Percentiles rank a stretch among this genome's conserved stretches.
phyloP scores from a whole-genome alignment of 2,329 filamentous ascomycete genomes.

The Pseudomassariella vexata region DNA sequence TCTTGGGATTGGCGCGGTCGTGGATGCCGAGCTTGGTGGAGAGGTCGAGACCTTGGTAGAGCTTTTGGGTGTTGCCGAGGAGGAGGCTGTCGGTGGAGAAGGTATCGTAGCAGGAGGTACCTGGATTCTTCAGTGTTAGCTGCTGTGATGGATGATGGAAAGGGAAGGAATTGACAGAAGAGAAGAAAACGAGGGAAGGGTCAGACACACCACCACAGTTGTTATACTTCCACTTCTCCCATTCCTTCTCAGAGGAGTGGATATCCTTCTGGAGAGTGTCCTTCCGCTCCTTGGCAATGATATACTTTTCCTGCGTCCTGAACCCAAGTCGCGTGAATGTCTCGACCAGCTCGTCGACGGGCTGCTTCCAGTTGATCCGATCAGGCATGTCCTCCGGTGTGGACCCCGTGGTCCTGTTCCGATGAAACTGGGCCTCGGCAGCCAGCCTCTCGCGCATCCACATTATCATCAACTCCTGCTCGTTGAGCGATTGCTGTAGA shows the following conservation, averaged over 20 bases:
- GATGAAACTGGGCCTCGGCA: not conserved
- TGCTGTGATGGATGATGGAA: too few species aligned
- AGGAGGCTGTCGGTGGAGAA: too few species aligned
- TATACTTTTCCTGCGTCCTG: not conserved
- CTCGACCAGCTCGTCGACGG: not conserved
- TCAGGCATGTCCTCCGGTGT: not conserved
- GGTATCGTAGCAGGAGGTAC: too few species aligned
- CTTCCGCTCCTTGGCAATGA: not conserved
- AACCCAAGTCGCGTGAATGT: not conserved
- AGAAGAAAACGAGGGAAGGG: too few species aligned
- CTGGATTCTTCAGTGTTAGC: too few species aligned
- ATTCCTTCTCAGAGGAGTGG: not conserved
- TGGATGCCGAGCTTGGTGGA: too few species aligned
- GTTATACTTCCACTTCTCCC: not conserved
- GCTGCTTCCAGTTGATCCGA: not conserved
- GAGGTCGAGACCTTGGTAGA: too few species aligned
- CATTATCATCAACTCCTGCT: not conserved
- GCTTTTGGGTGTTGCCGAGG: too few species aligned
- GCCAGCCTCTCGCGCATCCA: not conserved
- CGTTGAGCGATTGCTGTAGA: not conserved
- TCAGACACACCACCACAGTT: constrained; percentile 3
- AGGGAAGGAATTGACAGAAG: too few species aligned
- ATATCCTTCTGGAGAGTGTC: not conserved
- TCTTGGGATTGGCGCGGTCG: too few species aligned
- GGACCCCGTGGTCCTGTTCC: not conserved